Base-by-base conservation (phyloP, 768 basidiomycete species). In the Lactifluus echinatus region DNA sequence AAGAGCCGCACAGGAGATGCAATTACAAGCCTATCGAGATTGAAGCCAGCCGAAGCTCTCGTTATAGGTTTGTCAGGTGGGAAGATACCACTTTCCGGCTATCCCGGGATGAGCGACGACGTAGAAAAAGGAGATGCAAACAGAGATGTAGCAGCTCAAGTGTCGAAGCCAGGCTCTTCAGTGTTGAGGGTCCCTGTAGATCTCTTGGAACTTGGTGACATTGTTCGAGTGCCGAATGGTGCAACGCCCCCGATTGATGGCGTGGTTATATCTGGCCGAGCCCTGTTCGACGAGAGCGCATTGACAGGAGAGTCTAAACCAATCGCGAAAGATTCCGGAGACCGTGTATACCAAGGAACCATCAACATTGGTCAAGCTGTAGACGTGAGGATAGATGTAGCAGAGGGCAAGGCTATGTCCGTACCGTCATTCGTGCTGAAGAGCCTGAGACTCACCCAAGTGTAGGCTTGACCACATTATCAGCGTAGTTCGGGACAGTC, bases 191-290 rank as follows among this genome's bases (percentile, higher is more conserved):
- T 83, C 10, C 63, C 79, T 1, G 77, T 78, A 0, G 80, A 84
- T 56, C 74, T 87, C 29, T 77, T 93, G 19, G 90, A 93, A 65
- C 73, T 85, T n/a, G 87, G 85, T 0, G 91, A 93, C 67, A 70
- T 83, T n/a, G 78, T 93, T 42, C 81, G 88, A 23, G 77, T 92
- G 19, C 80, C 76, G 47, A 76, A 80, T 19, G 91, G 91, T 1
- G 75, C 83, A 1, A 83, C 82, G 1, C 91, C 90, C 6, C 85
- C 91, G 15, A 82, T 82, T 1, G 91, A 93, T 68, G 88, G 86
- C 1, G 79, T 74, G 1, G 73, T 93, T 45, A 70, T 85, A 8
- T 69, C 76, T 4, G 74, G 75, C 3, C 60, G 69, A 0, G 72
- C 75, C 2, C 68, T 72, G 1, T 90, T 93, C 60, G 89, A 93